Evolutionary conservation across 2,329 filamentous ascomycete genomes (phyloP).

Genomic region (Phaeosphaeriaceae sp.): DNA sequence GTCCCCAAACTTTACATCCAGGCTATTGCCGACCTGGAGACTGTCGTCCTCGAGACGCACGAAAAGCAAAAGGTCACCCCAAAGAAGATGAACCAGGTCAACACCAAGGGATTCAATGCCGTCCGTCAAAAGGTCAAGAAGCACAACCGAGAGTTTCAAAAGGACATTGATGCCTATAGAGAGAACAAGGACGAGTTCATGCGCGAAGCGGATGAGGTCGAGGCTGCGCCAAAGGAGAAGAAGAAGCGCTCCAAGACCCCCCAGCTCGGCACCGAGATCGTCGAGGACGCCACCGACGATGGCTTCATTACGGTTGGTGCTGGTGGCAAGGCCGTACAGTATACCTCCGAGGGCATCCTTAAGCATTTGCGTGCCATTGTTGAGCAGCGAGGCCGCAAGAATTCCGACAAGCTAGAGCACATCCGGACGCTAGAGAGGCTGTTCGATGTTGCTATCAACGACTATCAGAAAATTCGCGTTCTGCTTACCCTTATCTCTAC

Average conservation of each 20-base stretch:
- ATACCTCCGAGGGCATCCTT: slow-evolving; percentile 96
- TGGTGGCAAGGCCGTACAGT: slow-evolving; percentile 86
- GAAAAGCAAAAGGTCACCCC: slow-evolving; percentile 94
- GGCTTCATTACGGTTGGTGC: slow-evolving; percentile 89
- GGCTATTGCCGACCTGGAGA: slow-evolving; percentile 90
- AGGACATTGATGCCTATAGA: slow-evolving; percentile 85
- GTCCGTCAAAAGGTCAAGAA: slow-evolving; percentile 99
- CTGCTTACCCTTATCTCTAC: slow-evolving; percentile 91
- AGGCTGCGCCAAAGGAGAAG: slow-evolving; percentile 59
- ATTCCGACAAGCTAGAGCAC: slow-evolving; percentile 93
- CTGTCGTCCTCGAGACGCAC: slow-evolving; percentile 89
- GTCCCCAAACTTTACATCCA: slow-evolving; percentile 92
- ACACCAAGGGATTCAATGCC: slow-evolving; percentile 90
- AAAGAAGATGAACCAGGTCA: slow-evolving; percentile 99
- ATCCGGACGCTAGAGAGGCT: slow-evolving; percentile 98
- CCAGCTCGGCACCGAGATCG: slow-evolving; percentile 58
- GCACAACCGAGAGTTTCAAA: slow-evolving; percentile 93
- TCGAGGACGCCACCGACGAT: slow-evolving; percentile 71
- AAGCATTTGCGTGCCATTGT: slow-evolving; percentile 94
- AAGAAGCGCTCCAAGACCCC: slow-evolving; percentile 57
- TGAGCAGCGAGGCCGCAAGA: slow-evolving; percentile 98
- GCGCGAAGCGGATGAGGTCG: slow-evolving; percentile 81
- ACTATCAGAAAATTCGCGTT: slow-evolving; percentile 93
- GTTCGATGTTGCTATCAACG: slow-evolving; percentile 82
- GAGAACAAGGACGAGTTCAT: slow-evolving; percentile 86